Conservation (phyloP, 306 rosid genomes). For the Lathyrus oleraceus region DNA sequence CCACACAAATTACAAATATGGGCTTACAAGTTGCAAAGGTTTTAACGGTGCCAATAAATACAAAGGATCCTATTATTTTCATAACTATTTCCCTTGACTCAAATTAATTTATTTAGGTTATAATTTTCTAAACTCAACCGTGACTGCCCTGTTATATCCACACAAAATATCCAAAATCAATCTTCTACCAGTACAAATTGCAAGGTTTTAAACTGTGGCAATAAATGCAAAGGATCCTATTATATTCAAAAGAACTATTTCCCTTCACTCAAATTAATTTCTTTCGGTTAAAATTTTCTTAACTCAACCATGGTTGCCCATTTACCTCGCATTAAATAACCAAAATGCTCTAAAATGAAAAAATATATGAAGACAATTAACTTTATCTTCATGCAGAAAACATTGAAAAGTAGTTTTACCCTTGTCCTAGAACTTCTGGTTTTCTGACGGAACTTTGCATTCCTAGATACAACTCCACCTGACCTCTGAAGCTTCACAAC, state of each 20-base stretch:
- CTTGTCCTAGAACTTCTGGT: conserved; percentile 81
- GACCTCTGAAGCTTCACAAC: conserved; percentile 97
- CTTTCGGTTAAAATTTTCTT: background rate
- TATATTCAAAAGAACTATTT: background rate
- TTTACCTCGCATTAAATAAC: conserved; percentile 20
- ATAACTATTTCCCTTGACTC: background rate
- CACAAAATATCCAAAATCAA: background rate
- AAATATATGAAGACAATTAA: background rate
- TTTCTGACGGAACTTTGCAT: conserved; percentile 71
- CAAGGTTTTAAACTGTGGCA: background rate
- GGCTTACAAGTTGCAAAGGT: background rate
- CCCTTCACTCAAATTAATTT: background rate
- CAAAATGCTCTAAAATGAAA: conserved; percentile 17
- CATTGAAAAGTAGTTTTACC: conserved; percentile 45
- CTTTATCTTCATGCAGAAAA: background rate
- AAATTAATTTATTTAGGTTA: background rate
- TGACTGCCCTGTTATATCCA: background rate
- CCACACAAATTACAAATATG: background rate
- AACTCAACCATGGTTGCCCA: background rate
- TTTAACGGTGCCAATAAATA: background rate
- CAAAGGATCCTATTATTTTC: background rate
- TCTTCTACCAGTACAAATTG: background rate
- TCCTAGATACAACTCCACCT: conserved; percentile 94
- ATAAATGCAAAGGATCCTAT: background rate
- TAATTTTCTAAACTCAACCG: background rate